Conservation (phyloP, 805 yeast genomes). For the Ogataea polymorpha region DNA sequence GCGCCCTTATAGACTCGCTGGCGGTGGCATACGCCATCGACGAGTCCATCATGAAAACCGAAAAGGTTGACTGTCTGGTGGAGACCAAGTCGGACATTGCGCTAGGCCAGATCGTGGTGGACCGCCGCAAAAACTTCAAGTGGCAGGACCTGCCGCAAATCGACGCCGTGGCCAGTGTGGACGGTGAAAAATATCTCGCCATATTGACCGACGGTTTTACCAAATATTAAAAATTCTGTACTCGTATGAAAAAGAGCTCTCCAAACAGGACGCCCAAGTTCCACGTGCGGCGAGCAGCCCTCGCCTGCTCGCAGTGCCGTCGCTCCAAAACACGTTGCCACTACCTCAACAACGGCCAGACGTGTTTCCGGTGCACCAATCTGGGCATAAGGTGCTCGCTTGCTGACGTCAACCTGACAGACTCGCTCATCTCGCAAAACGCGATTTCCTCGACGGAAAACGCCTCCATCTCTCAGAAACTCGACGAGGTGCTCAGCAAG, state of each 20-base stretch:
- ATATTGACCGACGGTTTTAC: conserved; percentile 16
- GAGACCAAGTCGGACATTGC: conserved; percentile 26
- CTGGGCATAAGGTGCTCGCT: conserved; percentile 23
- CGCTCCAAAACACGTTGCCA: conserved; percentile 28
- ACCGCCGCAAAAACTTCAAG: conserved; percentile 27
- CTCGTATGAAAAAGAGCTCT: conserved; percentile 1
- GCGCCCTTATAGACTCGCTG: conserved; percentile 28
- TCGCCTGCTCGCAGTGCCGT: conserved; percentile 25
- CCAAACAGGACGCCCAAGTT: conserved; percentile 3
- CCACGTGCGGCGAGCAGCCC: conserved; percentile 12
- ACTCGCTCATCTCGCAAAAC: conserved; percentile 7
- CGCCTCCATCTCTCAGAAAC: not conserved
- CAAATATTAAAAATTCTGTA: conserved; percentile 2
- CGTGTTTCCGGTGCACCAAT: conserved; percentile 28
- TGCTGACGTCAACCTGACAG: conserved; percentile 8
- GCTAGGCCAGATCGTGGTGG: conserved; percentile 27
- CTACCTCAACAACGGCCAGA: conserved; percentile 19
- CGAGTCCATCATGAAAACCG: conserved; percentile 21
- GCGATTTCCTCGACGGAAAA: not conserved
- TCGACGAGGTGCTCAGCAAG: conserved; percentile 3
- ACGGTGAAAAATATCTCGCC: conserved; percentile 22
- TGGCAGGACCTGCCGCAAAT: conserved; percentile 23
- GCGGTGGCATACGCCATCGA: conserved; percentile 30
- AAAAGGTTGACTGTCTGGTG: conserved; percentile 21
- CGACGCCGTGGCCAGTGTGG: conserved; percentile 22